phyloP scores from a whole-genome alignment of 2,329 filamentous ascomycete species.

The Claviceps monticola region DNA sequence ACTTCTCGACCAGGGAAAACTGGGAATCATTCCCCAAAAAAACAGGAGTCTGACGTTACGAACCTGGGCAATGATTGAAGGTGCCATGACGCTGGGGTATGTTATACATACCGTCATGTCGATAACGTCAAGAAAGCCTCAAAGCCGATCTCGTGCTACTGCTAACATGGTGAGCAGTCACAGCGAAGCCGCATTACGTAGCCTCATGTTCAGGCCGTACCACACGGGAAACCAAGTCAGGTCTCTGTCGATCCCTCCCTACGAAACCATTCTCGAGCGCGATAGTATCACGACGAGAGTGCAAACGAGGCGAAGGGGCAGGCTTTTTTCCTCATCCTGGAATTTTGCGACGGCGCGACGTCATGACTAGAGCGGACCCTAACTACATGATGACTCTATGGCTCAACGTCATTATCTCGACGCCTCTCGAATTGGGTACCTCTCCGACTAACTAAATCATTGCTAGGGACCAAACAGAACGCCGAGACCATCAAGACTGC shows the following conservation, averaged over 20 bases:
- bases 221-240: too few relatives aligned
- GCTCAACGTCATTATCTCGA: not conserved
- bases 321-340: not conserved
- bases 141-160: too few relatives aligned
- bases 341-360: not conserved
- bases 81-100: too few relatives aligned
- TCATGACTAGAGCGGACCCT: not conserved
- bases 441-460: not conserved
- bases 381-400: not conserved
- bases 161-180: too few relatives aligned
- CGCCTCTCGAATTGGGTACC: not conserved
- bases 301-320: not conserved
- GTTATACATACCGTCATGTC: too few relatives aligned
- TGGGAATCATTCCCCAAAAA: not conserved
- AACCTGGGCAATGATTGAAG: too few relatives aligned
- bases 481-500: not conserved
- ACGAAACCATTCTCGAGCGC: too few relatives aligned
- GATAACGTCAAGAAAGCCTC: not conserved
- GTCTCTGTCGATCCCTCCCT: too few relatives aligned
- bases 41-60: not conserved
- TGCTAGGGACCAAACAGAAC: not conserved
- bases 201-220: too few relatives aligned
- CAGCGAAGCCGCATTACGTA: too few relatives aligned
- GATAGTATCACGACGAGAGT: too few relatives aligned
- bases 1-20: conserved; percentile 1